Conservation (phyloP, 257 asterid genomes). For the Solanum pennellii region DNA sequence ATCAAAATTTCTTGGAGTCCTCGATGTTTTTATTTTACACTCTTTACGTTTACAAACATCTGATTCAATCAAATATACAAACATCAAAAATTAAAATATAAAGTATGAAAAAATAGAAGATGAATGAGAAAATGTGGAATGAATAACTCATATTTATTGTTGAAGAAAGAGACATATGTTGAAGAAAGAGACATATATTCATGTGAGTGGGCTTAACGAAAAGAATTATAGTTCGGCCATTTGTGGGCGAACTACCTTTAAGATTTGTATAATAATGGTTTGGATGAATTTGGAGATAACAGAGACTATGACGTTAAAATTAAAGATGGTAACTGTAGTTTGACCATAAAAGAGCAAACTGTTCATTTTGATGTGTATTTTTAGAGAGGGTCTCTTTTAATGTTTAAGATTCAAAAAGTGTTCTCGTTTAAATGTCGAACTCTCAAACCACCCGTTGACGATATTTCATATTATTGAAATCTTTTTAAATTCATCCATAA, state of each 20-base stretch:
- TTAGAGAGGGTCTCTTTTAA: too few relatives aligned
- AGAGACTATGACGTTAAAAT: too few relatives aligned
- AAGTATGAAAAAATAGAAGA: not conserved
- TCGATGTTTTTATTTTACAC: too few relatives aligned
- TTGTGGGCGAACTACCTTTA: not conserved
- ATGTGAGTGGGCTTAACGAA: not conserved
- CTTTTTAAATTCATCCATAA: too few relatives aligned
- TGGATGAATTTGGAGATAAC: not conserved
- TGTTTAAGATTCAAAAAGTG: too few relatives aligned
- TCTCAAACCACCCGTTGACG: too few relatives aligned
- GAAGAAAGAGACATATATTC: too few relatives aligned
- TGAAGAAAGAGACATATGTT: too few relatives aligned
- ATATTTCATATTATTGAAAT: too few relatives aligned
- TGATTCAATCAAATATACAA: not conserved
- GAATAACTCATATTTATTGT: not conserved
- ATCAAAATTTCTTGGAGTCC: not conserved
- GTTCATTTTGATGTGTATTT: too few relatives aligned
- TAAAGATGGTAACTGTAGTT: too few relatives aligned
- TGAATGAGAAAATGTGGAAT: not conserved
- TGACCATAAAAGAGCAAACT: too few relatives aligned
- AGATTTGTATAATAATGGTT: not conserved
- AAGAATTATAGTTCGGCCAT: not conserved
- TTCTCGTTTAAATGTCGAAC: accelerated
- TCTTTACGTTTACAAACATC: not conserved
- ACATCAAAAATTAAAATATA: not conserved